Evolutionary conservation across 371 early-diverging fungal species (phyloP).

Genomic region (Mortierella sp.): DNA sequence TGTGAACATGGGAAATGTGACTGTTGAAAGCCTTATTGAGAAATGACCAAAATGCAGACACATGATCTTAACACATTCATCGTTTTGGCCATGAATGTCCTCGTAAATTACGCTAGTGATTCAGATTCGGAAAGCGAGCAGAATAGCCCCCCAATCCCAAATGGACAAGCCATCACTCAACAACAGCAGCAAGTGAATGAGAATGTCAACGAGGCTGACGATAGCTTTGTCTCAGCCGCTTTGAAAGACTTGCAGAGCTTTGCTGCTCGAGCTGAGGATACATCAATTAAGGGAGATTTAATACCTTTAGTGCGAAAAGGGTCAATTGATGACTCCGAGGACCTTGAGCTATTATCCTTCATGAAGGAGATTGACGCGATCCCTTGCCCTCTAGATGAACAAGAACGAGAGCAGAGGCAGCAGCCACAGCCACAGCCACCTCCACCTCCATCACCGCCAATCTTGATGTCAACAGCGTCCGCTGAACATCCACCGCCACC

Average conservation of each 20-base stretch:
- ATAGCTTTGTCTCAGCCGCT: constrained; percentile 29
- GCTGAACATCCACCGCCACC: constrained; percentile 2
- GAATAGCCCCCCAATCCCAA: neutral
- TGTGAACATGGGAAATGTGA: constrained; percentile 7
- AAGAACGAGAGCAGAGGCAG: neutral
- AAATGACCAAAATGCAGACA: neutral
- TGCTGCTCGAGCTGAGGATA: constrained; percentile 28
- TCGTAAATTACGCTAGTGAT: constrained; percentile 41
- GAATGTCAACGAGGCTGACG: constrained; percentile 14
- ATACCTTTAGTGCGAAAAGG: neutral
- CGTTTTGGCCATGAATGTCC: constrained; percentile 34
- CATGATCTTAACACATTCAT: neutral
- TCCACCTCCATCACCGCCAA: constrained; percentile 12
- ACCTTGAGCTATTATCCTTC: constrained; percentile 26
- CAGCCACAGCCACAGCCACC: neutral
- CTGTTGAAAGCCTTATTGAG: neutral
- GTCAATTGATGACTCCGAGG: neutral
- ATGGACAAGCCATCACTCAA: neutral
- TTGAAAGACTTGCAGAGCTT: constrained; percentile 48
- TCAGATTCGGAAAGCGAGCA: constrained; percentile 34
- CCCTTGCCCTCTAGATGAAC: constrained; percentile 24
- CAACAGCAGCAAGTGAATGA: neutral
- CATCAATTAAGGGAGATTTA: neutral
- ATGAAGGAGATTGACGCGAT: constrained; percentile 43
- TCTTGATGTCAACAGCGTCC: neutral